Conservation (phyloP, 139 green algal species). For the Asterochloris sp. region DNA sequence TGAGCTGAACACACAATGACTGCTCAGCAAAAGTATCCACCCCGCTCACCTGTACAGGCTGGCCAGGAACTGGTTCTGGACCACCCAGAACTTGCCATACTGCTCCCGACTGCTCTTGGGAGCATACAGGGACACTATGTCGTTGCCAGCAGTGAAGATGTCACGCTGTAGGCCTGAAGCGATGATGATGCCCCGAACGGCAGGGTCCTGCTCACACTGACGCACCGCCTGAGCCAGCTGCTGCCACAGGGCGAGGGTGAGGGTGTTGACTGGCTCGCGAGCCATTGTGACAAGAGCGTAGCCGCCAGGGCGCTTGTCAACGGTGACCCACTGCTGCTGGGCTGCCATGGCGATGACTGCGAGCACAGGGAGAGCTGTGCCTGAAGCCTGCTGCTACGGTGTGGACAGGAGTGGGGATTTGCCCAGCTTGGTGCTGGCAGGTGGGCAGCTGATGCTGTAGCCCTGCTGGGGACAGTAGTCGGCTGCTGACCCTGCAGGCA, state of each 20-base stretch:
- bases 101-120: constrained; percentile 55
- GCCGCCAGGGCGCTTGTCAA: constrained; percentile 15
- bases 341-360: not conserved
- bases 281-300: constrained; percentile 47
- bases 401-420: too few relatives aligned
- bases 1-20: too few relatives aligned
- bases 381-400: too few relatives aligned
- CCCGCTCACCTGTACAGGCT: constrained; percentile 43
- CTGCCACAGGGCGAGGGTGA: constrained; percentile 60
- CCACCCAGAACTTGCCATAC: constrained; percentile 77
- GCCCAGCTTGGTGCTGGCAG: too few relatives aligned
- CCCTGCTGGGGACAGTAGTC: too few relatives aligned
- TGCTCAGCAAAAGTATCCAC: too few relatives aligned
- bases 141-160: constrained; percentile 78
- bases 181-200: constrained; percentile 64
- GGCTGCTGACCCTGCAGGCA: too few relatives aligned
- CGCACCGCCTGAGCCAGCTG: constrained; percentile 50
- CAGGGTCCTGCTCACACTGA: constrained; percentile 46
- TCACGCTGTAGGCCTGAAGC: constrained; percentile 58
- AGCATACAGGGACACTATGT: constrained; percentile 79
- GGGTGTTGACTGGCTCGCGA: constrained; percentile 68
- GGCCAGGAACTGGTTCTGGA: constrained; percentile 71
- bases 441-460: too few relatives aligned
- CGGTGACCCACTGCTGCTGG: not conserved
- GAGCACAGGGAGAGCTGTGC: too few relatives aligned